phyloP scores from a whole-genome alignment of 352 stramenopile species.

The Globisporangium orthogonon region DNA sequence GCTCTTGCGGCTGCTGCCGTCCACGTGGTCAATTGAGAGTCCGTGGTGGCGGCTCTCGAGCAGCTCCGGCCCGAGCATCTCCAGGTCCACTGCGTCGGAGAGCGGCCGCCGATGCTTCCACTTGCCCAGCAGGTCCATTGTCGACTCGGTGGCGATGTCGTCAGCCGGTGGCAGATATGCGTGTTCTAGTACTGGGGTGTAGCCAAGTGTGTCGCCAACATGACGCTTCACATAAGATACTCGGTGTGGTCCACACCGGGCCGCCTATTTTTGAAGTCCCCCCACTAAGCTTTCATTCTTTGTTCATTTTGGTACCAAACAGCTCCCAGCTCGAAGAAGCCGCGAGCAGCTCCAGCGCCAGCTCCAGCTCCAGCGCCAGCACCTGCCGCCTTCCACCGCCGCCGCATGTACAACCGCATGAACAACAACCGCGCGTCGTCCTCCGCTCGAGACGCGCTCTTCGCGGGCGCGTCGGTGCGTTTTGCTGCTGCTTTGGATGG shows the following conservation, averaged over 20 bases:
- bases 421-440: constrained; percentile 36
- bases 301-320: too few relatives aligned
- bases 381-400: too few relatives aligned
- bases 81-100: constrained; percentile 10
- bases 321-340: background rate
- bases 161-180: too few relatives aligned
- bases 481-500: background rate
- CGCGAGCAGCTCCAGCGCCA: background rate
- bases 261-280: too few relatives aligned
- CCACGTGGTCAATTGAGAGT: constrained; percentile 2
- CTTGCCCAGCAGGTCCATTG: constrained; percentile 9
- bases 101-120: constrained; percentile 10
- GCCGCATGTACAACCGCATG: constrained; percentile 83
- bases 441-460: constrained; percentile 54
- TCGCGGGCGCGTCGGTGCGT: constrained; percentile 47
- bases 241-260: too few relatives aligned
- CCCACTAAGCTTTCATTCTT: too few relatives aligned
- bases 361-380: background rate
- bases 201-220: too few relatives aligned
- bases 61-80: constrained; percentile 14
- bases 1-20: constrained; percentile 7
- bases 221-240: too few relatives aligned
- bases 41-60: constrained; percentile 10
- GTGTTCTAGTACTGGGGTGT: too few relatives aligned
- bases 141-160: background rate